A percentile compares a stretch with the other conserved stretches of the same genome.
These are phyloP conservation scores for Aspergillus chevalieri DNA, from an alignment of 2,329 filamentous ascomycete species.

Conservation along the genomic window DNA sequence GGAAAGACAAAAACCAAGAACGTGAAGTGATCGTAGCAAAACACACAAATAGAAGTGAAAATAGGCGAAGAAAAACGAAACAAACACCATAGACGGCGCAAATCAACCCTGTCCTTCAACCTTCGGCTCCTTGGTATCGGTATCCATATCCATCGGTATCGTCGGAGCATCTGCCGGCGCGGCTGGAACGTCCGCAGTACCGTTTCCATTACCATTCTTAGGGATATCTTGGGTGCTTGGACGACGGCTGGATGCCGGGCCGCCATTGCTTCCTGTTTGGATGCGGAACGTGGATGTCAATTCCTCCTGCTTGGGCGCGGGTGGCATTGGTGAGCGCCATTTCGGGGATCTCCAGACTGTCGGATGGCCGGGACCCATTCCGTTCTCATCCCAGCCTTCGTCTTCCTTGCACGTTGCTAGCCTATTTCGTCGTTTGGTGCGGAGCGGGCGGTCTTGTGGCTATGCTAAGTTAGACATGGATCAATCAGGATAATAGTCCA, in stretches of 20 bases:
- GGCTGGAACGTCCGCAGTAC: conserved; percentile 4
- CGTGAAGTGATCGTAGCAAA: no score
- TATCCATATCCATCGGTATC: conserved; percentile 35
- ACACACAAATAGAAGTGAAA: neutral
- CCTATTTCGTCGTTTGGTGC: conserved; percentile 39
- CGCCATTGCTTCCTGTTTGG: conserved; percentile 22
- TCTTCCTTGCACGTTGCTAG: conserved; percentile 20
- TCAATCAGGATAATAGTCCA: neutral
- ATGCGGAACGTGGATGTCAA: conserved; percentile 34
- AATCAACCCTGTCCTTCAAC: conserved; percentile 21
- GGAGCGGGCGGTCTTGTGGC: conserved; percentile 44
- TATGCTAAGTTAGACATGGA: conserved; percentile 12
- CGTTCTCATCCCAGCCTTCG: conserved; percentile 17
- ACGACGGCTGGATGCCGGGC: no score
- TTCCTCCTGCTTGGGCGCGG: conserved; percentile 32
- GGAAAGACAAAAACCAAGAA: no score
- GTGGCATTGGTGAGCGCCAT: conserved; percentile 9
- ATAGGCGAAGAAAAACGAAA: neutral
- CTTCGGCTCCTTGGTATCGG: conserved; percentile 31
- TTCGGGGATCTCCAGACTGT: neutral
- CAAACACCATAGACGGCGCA: neutral
- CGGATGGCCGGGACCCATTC: neutral
- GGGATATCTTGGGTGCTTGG: neutral
- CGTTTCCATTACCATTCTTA: neutral
- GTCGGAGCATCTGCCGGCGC: conserved; percentile 18